Base-by-base conservation (phyloP, 2,329 filamentous ascomycete genomes). In the Aspergillus vadensis region DNA sequence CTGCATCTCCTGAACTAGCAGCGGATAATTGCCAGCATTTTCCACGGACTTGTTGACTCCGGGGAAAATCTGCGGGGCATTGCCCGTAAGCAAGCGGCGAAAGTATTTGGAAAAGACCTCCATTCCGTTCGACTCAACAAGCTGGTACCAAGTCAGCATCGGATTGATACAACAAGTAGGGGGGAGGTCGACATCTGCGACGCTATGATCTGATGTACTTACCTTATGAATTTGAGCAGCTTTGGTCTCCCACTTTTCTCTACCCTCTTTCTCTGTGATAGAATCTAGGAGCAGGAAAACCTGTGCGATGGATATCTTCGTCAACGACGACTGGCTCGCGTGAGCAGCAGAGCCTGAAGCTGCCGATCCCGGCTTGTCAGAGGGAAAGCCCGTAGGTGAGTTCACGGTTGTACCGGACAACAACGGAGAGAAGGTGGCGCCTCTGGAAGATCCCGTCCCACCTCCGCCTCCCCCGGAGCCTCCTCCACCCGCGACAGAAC, bases 111-210 rank as follows among this genome's bases (percentile, higher is more conserved):
- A 88, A 77, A 93, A 97, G 75, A 97, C 92, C 84, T 99, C 96
- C 94, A 99, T 99, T 75, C 93, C 93, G 92, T 96, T 89, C 72
- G 94, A 93, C 86, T 97, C 89, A 81, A 98, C 90, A 76, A 98
- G 88, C 91, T 97, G 65, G 7, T 52, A 30, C 21, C 7, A 38
- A 38, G 54, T 60, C 25, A 55, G 55, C 55, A 53, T 53, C 36
- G 21, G 5, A 3, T 6, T 36, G 25, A 6, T 10, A 6, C 15
- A 23, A 23, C n/a, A 36, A 36, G 6, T 36, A 36, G 10, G 12
- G 10, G 21, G 12, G 17, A 2, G 19, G 2, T 10, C 30, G 9
- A 39, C 5, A 27, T 27, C 15, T 10, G 25, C 5, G 12, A 19
- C 9, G 23, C 27, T 6, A 12, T 36, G 12, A 43, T 27, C 8